phyloP scores from a whole-genome alignment of 2,329 filamentous ascomycete genomes.

The Dactylellina cionopaga region DNA sequence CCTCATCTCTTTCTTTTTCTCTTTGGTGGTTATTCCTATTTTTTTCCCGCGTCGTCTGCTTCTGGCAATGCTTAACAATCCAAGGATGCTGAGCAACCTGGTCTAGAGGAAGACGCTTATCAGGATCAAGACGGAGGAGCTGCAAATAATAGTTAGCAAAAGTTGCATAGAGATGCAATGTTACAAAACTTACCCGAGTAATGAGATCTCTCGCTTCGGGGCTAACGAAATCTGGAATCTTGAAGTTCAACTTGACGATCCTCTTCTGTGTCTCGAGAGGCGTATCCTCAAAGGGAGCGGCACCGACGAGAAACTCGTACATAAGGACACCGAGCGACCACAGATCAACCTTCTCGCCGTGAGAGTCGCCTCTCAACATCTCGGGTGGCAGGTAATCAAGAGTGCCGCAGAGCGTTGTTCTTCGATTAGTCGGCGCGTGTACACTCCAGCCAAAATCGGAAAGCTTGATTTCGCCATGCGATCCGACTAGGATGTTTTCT shows the following conservation, averaged over 20 bases:
- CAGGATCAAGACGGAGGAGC: conserved; percentile 90
- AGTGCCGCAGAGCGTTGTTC: conserved; percentile 96
- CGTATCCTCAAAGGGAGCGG: conserved; percentile 96
- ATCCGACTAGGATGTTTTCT: conserved; percentile 94
- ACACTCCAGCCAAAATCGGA: conserved; percentile 99
- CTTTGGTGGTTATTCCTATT: conserved; percentile 44
- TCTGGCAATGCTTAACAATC: conserved; percentile 92
- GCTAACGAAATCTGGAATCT: conserved; percentile 88
- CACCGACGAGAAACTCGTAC: conserved; percentile 95
- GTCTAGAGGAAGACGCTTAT: conserved; percentile 89
- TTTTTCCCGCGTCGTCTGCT: conserved; percentile 36
- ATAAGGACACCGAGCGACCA: conserved; percentile 96
- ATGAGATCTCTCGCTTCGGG: conserved; percentile 91
- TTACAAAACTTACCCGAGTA: conserved; percentile 74
- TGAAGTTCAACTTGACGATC: conserved; percentile 90
- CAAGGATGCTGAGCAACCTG: conserved; percentile 90
- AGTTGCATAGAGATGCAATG: neutral
- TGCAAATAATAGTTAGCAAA: conserved; percentile 59
- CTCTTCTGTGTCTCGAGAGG: conserved; percentile 92
- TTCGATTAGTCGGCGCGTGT: conserved; percentile 91
- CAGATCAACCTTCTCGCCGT: conserved; percentile 93
- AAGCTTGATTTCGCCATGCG: conserved; percentile 98
- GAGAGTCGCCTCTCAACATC: conserved; percentile 94
- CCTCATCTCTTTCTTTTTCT: conserved; percentile 13
- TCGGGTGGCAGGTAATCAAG: conserved; percentile 97